Conservation (phyloP, 176 grass and related monocot genomes). For the Dendrocalamus sinicus region DNA sequence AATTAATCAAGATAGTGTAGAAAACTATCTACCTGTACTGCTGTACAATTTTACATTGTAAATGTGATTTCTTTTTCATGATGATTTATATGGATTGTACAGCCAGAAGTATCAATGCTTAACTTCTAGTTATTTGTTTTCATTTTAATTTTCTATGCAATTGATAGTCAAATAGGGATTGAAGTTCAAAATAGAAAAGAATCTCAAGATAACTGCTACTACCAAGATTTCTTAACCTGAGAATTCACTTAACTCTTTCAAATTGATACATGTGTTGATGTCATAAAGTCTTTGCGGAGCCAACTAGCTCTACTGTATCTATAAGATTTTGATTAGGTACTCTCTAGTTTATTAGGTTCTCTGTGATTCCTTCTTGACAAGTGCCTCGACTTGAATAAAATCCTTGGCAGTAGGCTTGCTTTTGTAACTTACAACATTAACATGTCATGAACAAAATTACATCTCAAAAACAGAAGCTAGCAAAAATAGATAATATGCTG, state of each 20-base stretch:
- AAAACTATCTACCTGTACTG: too few relatives aligned
- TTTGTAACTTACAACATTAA: slow-evolving; percentile 90
- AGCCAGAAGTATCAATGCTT: too few relatives aligned
- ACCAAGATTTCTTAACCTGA: neutral
- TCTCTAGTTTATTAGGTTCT: slow-evolving; percentile 28
- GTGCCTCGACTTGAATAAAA: slow-evolving; percentile 95
- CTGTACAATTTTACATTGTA: too few relatives aligned
- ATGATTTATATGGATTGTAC: too few relatives aligned
- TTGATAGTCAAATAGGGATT: neutral
- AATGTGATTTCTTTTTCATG: too few relatives aligned
- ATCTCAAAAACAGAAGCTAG: slow-evolving; percentile 12
- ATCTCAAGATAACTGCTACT: neutral
- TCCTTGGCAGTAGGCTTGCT: slow-evolving; percentile 82
- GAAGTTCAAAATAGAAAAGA: slow-evolving; percentile 17
- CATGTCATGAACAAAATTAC: slow-evolving; percentile 41
- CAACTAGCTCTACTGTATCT: neutral
- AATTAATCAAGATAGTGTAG: too few relatives aligned
- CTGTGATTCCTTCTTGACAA: slow-evolving; percentile 92
- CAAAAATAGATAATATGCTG: slow-evolving; percentile 24
- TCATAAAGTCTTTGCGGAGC: neutral
- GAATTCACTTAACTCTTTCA: neutral
- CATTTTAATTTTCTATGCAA: too few relatives aligned
- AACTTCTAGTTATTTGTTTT: too few relatives aligned
- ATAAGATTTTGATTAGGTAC: too few relatives aligned
- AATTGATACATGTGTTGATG: neutral